These are phyloP conservation scores for Chalciporus sphaerocephalus DNA, from an alignment of 768 basidiomycete genomes.

Conservation along the genomic window DNA sequence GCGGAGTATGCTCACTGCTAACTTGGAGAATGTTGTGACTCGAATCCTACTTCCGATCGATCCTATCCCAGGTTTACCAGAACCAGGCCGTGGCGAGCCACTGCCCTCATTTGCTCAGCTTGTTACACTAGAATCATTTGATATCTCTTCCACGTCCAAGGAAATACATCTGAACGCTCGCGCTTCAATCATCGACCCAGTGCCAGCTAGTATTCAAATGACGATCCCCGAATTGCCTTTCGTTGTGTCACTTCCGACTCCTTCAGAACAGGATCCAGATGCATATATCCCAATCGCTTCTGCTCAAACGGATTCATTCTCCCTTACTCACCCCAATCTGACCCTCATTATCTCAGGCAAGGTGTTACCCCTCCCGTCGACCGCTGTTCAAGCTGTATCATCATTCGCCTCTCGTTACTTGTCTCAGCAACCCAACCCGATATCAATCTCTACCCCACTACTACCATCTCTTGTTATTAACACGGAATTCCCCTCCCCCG, in stretches of 20 bases:
- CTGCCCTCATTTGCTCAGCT: slow-evolving; percentile 57
- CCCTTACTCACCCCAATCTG: slow-evolving; percentile 64
- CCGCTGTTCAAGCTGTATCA: slow-evolving; percentile 44
- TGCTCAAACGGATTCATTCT: slow-evolving; percentile 52
- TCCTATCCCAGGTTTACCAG: slow-evolving; percentile 59
- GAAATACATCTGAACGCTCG: slow-evolving; percentile 44
- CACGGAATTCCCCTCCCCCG: slow-evolving; percentile 61
- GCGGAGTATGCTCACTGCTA: slow-evolving; percentile 37
- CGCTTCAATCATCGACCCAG: slow-evolving; percentile 58
- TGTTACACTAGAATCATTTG: slow-evolving; percentile 56
- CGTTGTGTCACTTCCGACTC: slow-evolving; percentile 46
- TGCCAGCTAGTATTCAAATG: slow-evolving; percentile 45
- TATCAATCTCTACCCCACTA: slow-evolving; percentile 55
- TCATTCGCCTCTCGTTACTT: slow-evolving; percentile 63
- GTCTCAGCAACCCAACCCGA: slow-evolving; percentile 50
- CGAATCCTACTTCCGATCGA: slow-evolving; percentile 53
- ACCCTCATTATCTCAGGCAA: slow-evolving; percentile 53
- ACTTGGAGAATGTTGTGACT: slow-evolving; percentile 44
- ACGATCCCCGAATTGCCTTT: slow-evolving; percentile 60
- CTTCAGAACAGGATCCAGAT: slow-evolving; percentile 7
- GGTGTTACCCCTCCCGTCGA: slow-evolving; percentile 50
- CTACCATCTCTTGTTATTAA: slow-evolving; percentile 44
- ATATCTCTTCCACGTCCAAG: slow-evolving; percentile 34
- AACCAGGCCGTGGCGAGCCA: slow-evolving; percentile 46
- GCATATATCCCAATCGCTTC: slow-evolving; percentile 46